Evolutionary conservation across 202 grass and related monocot species (phyloP).

Genomic region (Musa balbisiana): DNA sequence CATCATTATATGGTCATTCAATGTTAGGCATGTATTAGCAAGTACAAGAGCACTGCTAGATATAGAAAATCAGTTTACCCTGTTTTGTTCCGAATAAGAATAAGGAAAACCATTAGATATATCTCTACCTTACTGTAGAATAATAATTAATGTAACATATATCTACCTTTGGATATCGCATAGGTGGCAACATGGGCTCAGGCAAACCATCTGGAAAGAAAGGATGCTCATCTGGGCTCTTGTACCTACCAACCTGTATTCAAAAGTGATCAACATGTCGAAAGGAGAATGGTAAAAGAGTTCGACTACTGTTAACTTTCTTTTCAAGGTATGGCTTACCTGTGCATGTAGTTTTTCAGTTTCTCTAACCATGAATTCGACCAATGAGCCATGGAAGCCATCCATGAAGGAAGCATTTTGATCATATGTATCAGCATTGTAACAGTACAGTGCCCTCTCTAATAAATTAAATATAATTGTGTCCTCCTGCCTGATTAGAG

Average conservation of each 20-base stretch:
- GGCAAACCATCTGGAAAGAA: constrained; percentile 80
- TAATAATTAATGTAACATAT: background rate
- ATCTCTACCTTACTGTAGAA: background rate
- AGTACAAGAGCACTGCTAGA: too few species aligned
- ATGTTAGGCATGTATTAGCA: background rate
- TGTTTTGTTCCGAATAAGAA: too few species aligned
- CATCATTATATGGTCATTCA: too few species aligned
- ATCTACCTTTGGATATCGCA: constrained; percentile 65
- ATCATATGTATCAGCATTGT: constrained; percentile 68
- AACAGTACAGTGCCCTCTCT: constrained; percentile 67
- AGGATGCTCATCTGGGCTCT: constrained; percentile 86
- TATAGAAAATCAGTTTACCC: too few species aligned
- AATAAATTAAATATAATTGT: constrained; percentile 85
- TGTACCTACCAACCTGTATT: constrained; percentile 80
- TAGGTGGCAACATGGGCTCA: constrained; percentile 58
- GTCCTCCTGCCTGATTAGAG: constrained; percentile 87
- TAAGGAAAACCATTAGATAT: too few species aligned
- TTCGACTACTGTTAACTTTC: background rate
- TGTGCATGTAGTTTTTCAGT: constrained; percentile 82
- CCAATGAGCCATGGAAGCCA: constrained; percentile 66
- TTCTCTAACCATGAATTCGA: constrained; percentile 72
- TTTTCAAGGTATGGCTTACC: constrained; percentile 13
- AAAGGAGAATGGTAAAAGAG: background rate
- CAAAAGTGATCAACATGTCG: background rate
- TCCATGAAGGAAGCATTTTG: constrained; percentile 48